phyloP scores from a whole-genome alignment of 75 land plant species.

The Selaginella tamariscina region DNA sequence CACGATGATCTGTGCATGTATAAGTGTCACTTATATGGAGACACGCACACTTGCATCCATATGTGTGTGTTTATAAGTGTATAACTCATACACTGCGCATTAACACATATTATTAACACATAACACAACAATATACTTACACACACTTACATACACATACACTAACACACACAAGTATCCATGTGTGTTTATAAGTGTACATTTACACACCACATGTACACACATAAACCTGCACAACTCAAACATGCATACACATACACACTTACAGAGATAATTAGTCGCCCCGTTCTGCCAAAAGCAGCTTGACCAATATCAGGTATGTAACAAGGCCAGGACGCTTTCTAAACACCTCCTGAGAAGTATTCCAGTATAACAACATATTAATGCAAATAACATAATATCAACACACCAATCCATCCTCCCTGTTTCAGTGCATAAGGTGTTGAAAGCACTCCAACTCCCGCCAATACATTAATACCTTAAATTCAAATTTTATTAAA shows the following conservation, averaged over 20 bases:
- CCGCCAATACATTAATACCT: conserved; percentile 6
- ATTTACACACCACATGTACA: not conserved
- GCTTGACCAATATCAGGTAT: conserved; percentile 14
- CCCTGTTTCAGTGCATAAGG: conserved; percentile 11
- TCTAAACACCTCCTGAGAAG: conserved; percentile 5
- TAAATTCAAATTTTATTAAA: not conserved
- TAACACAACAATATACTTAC: too few species aligned
- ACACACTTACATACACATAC: too few species aligned
- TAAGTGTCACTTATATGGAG: too few species aligned
- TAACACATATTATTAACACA: not conserved
- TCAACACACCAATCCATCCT: conserved; percentile 1
- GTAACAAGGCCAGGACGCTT: conserved; percentile 7
- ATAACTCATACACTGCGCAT: not conserved
- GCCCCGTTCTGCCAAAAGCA: not conserved
- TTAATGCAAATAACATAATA: not conserved
- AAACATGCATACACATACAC: not conserved
- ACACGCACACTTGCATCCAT: too few species aligned
- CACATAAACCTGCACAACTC: not conserved
- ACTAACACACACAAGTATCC: too few species aligned
- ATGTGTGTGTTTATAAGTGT: not conserved
- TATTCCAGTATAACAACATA: not conserved
- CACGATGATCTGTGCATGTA: too few species aligned
- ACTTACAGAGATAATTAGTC: conserved; percentile 8
- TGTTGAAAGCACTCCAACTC: conserved; percentile 7
- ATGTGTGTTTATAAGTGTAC: too few species aligned